Evolutionary conservation across 768 basidiomycete species (phyloP).

Genomic region (Trametes cingulata): DNA sequence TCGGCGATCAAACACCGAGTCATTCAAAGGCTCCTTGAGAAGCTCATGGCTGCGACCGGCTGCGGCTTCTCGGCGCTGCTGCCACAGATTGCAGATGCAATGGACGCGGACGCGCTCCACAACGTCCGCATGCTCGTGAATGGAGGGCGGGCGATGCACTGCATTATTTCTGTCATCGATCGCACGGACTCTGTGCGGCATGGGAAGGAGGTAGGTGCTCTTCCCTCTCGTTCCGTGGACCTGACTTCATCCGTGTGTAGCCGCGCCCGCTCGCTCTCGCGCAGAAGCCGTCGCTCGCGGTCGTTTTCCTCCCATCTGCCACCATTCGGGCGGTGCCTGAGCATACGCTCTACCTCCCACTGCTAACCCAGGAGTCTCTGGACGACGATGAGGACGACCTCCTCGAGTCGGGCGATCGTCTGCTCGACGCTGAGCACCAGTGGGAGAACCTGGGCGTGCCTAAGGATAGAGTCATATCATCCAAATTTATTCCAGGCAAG

Average conservation of each 20-base stretch:
- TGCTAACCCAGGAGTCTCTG: slow-evolving; percentile 38
- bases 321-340: slow-evolving; percentile 35
- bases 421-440: slow-evolving; percentile 35
- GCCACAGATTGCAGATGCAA: slow-evolving; percentile 6
- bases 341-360: slow-evolving; percentile 60
- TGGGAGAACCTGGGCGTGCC: slow-evolving; percentile 34
- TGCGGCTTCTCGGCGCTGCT: slow-evolving; percentile 28
- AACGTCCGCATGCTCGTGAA: slow-evolving; percentile 23
- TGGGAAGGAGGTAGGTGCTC: slow-evolving; percentile 38
- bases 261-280: slow-evolving; percentile 39
- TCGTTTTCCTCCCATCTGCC: slow-evolving; percentile 65
- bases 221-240: slow-evolving; percentile 30
- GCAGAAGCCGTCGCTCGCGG: slow-evolving; percentile 58
- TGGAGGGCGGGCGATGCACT: slow-evolving; percentile 29
- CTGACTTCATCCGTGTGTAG: slow-evolving; percentile 45
- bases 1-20: slow-evolving; percentile 62
- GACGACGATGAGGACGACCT: slow-evolving; percentile 23
- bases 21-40: slow-evolving; percentile 58
- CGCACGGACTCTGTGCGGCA: slow-evolving; percentile 32
- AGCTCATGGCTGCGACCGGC: slow-evolving; percentile 43
- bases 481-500: slow-evolving; percentile 16
- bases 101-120: slow-evolving; percentile 1
- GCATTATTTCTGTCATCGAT: slow-evolving; percentile 41
- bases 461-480: slow-evolving; percentile 25
- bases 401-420: slow-evolving; percentile 24